Base-by-base conservation (phyloP, 2,329 filamentous ascomycete genomes). In the Chrysosporium queenslandicum region DNA sequence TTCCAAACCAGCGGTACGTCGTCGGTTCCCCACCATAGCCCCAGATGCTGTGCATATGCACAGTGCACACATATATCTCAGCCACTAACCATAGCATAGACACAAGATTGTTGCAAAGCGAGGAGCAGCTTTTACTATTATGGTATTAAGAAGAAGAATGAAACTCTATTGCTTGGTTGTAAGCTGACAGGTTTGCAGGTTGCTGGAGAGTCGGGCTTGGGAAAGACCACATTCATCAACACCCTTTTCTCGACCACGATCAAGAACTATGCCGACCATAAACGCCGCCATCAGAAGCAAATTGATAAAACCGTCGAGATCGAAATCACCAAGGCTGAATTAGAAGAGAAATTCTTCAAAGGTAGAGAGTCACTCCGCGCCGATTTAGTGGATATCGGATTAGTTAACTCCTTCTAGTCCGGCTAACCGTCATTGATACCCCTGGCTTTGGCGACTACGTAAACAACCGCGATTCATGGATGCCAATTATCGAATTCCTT, bases 271-370 rank as follows among this genome's bases (percentile, higher is more conserved):
- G 92, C 92, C 80, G 92, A 98, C 74, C 91, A 98, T 82, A 95
- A 95, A 81, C 87, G 89, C 74, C 87, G 92, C 68, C 92, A 98
- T 74, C 87, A 92, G 76, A 98, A 98, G 83, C 92, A 98, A 78
- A 82, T 97, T 63, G 92, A 98, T 78, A 97, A 97, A 82, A 98
- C 92, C 9, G 92, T 98, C 60, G 94, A 98, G 78, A 98, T 98
- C 64, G 92, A 98, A 74, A 98, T 98, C 70, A 98, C 92, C 72
- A 98, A 98, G 81, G 92, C 92, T 55, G 92, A 98, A 78, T 78
- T 98, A 59, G 92, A 98, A 77, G 92, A 98, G 85, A 98, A 98
- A 79, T 98, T 98, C 80, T 98, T 98, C 85, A 98, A 98, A 81
- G 91, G 91, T 96, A 77, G 41, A 27, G 23, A 11, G 25, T 37